Evolutionary conservation across 2,329 filamentous ascomycete species (phyloP), one percentile per base, ranked within the genome.

Genomic region (Xylariaceae sp.): DNA sequence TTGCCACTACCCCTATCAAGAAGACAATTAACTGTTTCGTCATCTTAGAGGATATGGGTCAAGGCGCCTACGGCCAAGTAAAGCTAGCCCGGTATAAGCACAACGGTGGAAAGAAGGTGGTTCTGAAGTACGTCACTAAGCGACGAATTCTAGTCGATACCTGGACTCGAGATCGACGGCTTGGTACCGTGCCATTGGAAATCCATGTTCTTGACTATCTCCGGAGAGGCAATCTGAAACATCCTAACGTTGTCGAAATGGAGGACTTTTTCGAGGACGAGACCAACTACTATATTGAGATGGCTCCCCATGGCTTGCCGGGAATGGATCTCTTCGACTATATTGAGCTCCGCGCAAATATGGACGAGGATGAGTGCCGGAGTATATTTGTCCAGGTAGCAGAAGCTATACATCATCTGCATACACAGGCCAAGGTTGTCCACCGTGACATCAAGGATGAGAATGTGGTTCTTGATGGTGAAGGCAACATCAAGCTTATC

Each of bases 281-380:
- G 64, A 80, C 87, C 68, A 97, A 99, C 71, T 99, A 99, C 76
- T 99, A 99, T 74, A 99, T 99, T 67, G 94, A 97, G 73, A 99
- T 97, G 91, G 82, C 89, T 11, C 94, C 94, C 0, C 94, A 97
- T 69, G 94, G 94, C 1, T 80, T 97, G 44, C 94, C 94, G 0
- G 94, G 94, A 10, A 97, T 99, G 92, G 94, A 99, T 73, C 82
- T 99, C 1, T 99, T 99, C 70, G 94, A 99, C 75, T 99, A 99
- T 73, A 99, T 99, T 66, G 94, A 99, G 74, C 82, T 99, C 56
- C 88, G 93, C 30, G 87, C 92, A 51, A 97, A 93, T 69, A 99
- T 99, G 94, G 91, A 96, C 56, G 94, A 99, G 76, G 80, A 83
- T 6, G 94, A 99, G 73, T 96, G 92, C 72, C 85, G 91, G 56